Percentiles rank a stretch among this genome's conserved stretches.
Evolutionary conservation across 441 rosid species (phyloP).

Genomic region (Croton laevigatus): DNA sequence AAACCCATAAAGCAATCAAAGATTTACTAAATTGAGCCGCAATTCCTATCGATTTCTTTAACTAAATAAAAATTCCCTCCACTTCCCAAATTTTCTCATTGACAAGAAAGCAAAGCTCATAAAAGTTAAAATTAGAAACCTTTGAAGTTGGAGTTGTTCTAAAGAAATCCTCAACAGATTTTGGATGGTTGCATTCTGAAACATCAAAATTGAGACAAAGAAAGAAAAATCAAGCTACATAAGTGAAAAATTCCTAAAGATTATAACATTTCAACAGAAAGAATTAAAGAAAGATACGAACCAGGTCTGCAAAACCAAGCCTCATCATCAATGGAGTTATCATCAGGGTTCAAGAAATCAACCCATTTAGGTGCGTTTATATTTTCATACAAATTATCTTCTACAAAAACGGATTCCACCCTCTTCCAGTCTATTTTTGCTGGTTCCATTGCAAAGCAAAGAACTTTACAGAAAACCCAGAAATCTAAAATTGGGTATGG

Average conservation of each 20-base stretch:
- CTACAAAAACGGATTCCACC: constrained; percentile 63
- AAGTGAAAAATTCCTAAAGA: not conserved
- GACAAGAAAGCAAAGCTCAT: not conserved
- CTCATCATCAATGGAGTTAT: constrained; percentile 37
- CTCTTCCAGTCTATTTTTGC: constrained; percentile 91
- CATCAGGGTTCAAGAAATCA: constrained; percentile 53
- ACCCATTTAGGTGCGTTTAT: constrained; percentile 83
- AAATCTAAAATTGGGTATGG: not conserved
- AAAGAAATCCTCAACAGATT: constrained; percentile 69
- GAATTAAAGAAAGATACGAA: constrained; percentile 9
- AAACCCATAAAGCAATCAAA: constrained; percentile 3
- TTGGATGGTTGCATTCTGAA: constrained; percentile 83
- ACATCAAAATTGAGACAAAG: not conserved
- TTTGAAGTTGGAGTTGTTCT: constrained; percentile 36
- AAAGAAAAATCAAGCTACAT: not conserved
- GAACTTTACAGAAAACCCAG: constrained; percentile 9
- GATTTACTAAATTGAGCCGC: not conserved
- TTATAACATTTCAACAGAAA: not conserved
- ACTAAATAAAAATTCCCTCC: not conserved
- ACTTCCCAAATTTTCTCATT: not conserved
- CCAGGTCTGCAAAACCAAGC: constrained; percentile 94
- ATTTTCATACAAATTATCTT: constrained; percentile 70
- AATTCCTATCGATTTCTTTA: not conserved
- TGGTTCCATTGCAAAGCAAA: constrained; percentile 55
- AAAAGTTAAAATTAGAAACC: no score